Evolutionary conservation across 2,329 filamentous ascomycete genomes (phyloP).

Genomic region (Sarocladium brachiariae): DNA sequence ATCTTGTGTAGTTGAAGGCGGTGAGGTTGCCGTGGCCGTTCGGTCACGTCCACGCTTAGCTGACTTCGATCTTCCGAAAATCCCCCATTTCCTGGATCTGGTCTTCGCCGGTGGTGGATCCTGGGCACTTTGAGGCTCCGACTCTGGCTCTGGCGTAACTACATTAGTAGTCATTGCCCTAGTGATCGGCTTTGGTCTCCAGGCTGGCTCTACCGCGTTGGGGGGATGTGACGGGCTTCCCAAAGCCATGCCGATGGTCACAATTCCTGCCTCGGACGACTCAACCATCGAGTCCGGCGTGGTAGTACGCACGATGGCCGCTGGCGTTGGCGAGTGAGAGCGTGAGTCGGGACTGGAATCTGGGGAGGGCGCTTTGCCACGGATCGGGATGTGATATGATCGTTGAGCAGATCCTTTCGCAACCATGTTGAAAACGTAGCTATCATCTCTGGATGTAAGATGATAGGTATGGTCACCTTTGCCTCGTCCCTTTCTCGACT

Average conservation of each 20-base stretch:
- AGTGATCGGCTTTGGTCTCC: not conserved
- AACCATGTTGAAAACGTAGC: conserved; percentile 23
- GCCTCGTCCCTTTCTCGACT: not conserved
- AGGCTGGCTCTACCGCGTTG: conserved; percentile 8
- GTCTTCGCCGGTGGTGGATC: conserved; percentile 28
- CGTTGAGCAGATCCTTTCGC: conserved; percentile 26
- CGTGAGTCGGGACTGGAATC: conserved; percentile 31
- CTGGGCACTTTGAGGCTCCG: conserved; percentile 6
- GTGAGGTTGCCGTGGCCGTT: not conserved
- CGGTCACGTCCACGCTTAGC: conserved; percentile 17
- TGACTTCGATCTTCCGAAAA: conserved; percentile 43
- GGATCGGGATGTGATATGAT: conserved; percentile 34
- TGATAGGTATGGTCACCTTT: not conserved
- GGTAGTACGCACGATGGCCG: conserved; percentile 30
- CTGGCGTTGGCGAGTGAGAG: conserved; percentile 21
- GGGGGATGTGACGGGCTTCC: conserved; percentile 56
- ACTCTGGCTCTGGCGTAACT: conserved; percentile 14
- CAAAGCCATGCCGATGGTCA: conserved; percentile 64
- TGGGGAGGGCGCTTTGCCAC: conserved; percentile 35
- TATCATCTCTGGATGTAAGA: conserved; percentile 36
- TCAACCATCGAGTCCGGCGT: conserved; percentile 37
- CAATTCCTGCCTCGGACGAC: not conserved
- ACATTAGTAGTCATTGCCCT: not conserved
- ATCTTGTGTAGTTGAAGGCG: conserved; percentile 22
- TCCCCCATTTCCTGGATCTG: conserved; percentile 50